Percentiles rank a stretch among this genome's conserved stretches.
phyloP scores from a whole-genome alignment of 441 rosid species.

The Populus trichocarpa region DNA sequence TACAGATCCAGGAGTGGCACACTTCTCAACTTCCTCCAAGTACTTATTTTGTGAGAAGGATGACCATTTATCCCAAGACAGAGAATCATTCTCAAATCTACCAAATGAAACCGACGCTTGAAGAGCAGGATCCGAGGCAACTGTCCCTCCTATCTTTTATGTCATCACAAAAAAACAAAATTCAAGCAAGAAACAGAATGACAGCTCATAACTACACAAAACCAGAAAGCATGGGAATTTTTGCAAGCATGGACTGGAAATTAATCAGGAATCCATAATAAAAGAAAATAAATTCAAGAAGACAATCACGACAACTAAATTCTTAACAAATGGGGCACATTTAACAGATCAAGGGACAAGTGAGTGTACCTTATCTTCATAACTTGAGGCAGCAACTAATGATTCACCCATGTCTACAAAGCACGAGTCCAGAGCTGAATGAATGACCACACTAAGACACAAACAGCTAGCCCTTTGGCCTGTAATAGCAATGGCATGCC shows the following conservation, averaged over 20 bases:
- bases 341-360: constrained; percentile 33
- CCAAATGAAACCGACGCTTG: constrained; percentile 91
- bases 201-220: constrained; percentile 24
- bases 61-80: constrained; percentile 97
- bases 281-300: constrained; percentile 20
- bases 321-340: constrained; percentile 18
- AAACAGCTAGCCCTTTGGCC: constrained; percentile 13
- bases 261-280: constrained; percentile 12
- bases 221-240: constrained; percentile 4
- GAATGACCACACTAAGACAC: constrained; percentile 23
- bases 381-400: constrained; percentile 40
- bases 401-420: constrained; percentile 52
- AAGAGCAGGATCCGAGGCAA: constrained; percentile 48
- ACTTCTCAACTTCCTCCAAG: constrained; percentile 93
- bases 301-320: constrained; percentile 21
- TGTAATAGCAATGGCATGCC: constrained; percentile 21
- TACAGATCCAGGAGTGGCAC: constrained; percentile 95
- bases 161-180: constrained; percentile 31
- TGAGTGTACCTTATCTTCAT: constrained; percentile 53
- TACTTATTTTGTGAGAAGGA: constrained; percentile 94
- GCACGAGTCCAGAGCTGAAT: constrained; percentile 24
- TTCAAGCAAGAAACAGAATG: constrained; percentile 30
- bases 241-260: constrained; percentile 16
- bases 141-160: constrained; percentile 46
- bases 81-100: constrained; percentile 88